A percentile compares a stretch with the other conserved stretches of the same genome.
phyloP scores from a whole-genome alignment of 1,284 basidiomycete species.

The Hypsizygus ulmarius region DNA sequence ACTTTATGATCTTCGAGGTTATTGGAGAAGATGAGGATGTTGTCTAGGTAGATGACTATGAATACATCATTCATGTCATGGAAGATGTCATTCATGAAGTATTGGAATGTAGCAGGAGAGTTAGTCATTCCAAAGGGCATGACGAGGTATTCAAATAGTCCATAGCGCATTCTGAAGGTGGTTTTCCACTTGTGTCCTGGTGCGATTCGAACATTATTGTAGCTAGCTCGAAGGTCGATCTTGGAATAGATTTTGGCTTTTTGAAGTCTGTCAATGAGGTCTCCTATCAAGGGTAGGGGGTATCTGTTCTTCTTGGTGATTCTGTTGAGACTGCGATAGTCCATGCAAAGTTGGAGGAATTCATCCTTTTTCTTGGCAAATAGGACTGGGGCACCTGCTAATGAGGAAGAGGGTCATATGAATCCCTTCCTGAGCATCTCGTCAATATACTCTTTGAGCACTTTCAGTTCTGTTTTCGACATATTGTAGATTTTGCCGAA shows the following conservation, averaged over 20 bases:
- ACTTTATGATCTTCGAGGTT: slow-evolving; percentile 23
- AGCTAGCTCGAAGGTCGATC: slow-evolving; percentile 16
- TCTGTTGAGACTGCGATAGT: slow-evolving; percentile 43
- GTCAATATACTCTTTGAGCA: too few relatives aligned
- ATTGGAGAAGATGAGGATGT: slow-evolving; percentile 21
- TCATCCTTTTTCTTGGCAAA: slow-evolving; percentile 41
- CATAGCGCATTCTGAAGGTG: slow-evolving; percentile 18
- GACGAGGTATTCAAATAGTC: slow-evolving; percentile 19
- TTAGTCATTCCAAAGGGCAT: slow-evolving; percentile 22
- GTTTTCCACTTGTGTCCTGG: slow-evolving; percentile 23
- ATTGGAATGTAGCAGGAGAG: slow-evolving; percentile 22
- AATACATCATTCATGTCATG: slow-evolving; percentile 15
- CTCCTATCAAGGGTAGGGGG: slow-evolving; percentile 37
- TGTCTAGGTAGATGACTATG: slow-evolving; percentile 20
- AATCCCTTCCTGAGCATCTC: slow-evolving; percentile 10
- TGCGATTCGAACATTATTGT: slow-evolving; percentile 8
- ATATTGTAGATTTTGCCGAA: too few relatives aligned
- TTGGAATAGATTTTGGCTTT: slow-evolving; percentile 23
- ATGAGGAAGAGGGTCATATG: slow-evolving; percentile 11
- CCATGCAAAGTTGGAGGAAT: slow-evolving; percentile 32
- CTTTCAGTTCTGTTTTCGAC: too few relatives aligned
- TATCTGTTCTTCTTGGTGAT: slow-evolving; percentile 37
- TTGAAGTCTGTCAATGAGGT: slow-evolving; percentile 25
- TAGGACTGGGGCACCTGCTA: slow-evolving; percentile 16
- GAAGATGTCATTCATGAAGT: slow-evolving; percentile 20